phyloP scores from a whole-genome alignment of 164 flowering plant species.

The Magnolia officinalis region DNA sequence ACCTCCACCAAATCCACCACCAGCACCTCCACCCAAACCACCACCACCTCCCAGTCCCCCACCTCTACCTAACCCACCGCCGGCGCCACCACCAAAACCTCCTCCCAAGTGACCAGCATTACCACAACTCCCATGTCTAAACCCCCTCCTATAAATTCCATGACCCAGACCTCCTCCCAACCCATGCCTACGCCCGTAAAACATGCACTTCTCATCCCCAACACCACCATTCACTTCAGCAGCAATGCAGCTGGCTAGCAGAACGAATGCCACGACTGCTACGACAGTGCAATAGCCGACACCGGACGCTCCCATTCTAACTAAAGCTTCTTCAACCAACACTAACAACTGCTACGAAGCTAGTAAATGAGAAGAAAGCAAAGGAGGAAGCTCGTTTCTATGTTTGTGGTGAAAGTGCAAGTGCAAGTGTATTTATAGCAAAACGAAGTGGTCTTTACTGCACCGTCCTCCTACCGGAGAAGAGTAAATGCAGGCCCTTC shows the following conservation, averaged over 20 bases:
- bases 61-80: background rate
- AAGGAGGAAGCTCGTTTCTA: background rate
- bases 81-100: background rate
- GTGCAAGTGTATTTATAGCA: background rate
- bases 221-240: background rate
- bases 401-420: background rate
- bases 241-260: background rate
- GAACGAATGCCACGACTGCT: background rate
- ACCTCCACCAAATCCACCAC: background rate
- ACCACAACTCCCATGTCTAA: slow-evolving; percentile 1
- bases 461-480: background rate
- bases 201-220: background rate
- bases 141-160: slow-evolving; percentile 1
- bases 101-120: background rate
- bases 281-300: background rate
- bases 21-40: background rate
- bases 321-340: background rate
- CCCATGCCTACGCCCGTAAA: background rate
- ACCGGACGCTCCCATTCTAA: background rate
- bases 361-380: background rate
- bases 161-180: background rate
- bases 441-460: background rate
- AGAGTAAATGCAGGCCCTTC: background rate
- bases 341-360: background rate
- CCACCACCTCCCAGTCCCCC: background rate